Percentiles rank a stretch among this genome's conserved stretches.
Evolutionary conservation across 805 yeast species (phyloP).

Genomic region (Barnettozyma populi): DNA sequence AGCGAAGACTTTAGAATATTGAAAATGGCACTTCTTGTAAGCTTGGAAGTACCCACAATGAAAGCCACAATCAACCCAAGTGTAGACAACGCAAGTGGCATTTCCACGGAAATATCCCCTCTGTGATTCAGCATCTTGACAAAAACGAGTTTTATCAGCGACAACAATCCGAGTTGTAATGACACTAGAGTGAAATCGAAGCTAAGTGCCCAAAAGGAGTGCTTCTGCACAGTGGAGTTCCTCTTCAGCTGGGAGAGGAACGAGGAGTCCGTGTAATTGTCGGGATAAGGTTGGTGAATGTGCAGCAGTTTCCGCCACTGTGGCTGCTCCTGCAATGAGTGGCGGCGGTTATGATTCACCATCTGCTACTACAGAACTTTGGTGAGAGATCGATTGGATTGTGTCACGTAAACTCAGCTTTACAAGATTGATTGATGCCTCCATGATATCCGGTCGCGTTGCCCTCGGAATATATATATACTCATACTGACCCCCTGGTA

Average conservation of each 20-base stretch:
- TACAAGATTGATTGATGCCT: not conserved
- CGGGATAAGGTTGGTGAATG: conserved; percentile 82
- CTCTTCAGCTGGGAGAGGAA: conserved; percentile 77
- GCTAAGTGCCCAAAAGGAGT: conserved; percentile 59
- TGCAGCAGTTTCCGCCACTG: conserved; percentile 86
- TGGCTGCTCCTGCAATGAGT: conserved; percentile 7
- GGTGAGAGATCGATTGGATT: no score
- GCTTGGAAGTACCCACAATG: conserved; percentile 1
- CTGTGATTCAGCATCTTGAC: conserved; percentile 45
- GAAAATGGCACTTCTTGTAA: not conserved
- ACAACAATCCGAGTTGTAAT: conserved; percentile 58
- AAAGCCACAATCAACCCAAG: conserved; percentile 6
- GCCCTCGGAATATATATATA: not conserved
- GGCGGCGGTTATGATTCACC: not conserved
- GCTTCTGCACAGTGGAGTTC: conserved; percentile 66
- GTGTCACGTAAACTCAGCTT: not conserved
- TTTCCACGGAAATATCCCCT: conserved; percentile 40
- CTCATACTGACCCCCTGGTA: no score
- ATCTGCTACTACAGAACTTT: not conserved
- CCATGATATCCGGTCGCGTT: not conserved
- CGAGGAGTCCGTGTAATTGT: conserved; percentile 79
- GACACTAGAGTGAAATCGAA: conserved; percentile 66
- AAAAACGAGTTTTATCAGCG: conserved; percentile 65
- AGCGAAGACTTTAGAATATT: conserved; percentile 53
- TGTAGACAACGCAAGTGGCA: conserved; percentile 30